phyloP scores from a whole-genome alignment of 768 basidiomycete genomes.

The Boletus rufocinnamomeus region DNA sequence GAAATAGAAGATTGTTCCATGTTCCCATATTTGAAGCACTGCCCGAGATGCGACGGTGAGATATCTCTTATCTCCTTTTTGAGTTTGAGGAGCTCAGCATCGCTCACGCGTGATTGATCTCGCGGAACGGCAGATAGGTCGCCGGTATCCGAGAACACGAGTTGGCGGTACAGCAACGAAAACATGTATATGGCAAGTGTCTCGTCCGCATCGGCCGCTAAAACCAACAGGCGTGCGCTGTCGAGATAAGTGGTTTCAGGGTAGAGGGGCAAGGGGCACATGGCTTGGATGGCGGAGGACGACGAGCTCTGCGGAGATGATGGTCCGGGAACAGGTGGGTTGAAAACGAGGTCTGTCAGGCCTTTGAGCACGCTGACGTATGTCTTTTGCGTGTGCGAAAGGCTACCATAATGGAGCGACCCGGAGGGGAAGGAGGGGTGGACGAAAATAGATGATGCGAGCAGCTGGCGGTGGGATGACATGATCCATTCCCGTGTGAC shows the following conservation, averaged over 20 bases:
- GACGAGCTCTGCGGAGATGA: slow-evolving; percentile 34
- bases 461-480: slow-evolving; percentile 50
- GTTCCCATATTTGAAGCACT: slow-evolving; percentile 48
- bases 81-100: slow-evolving; percentile 55
- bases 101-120: slow-evolving; percentile 45
- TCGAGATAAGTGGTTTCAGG: slow-evolving; percentile 87
- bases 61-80: slow-evolving; percentile 79
- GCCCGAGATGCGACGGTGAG: slow-evolving; percentile 56
- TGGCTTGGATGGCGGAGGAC: slow-evolving; percentile 34
- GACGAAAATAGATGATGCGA: slow-evolving; percentile 41
- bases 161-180: slow-evolving; percentile 76
- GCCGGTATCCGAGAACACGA: slow-evolving; percentile 52
- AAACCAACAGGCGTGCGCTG: slow-evolving; percentile 61
- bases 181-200: slow-evolving; percentile 77
- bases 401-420: slow-evolving; percentile 43
- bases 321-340: slow-evolving; percentile 45
- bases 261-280: slow-evolving; percentile 45
- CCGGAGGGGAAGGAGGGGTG: slow-evolving; percentile 47
- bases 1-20: slow-evolving; percentile 26
- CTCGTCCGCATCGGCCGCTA: slow-evolving; percentile 75
- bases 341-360: slow-evolving; percentile 66
- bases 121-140: slow-evolving; percentile 32
- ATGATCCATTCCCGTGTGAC: slow-evolving; percentile 68
- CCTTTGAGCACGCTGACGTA: slow-evolving; percentile 60
- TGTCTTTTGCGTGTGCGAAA: slow-evolving; percentile 46